Base-by-base conservation (phyloP, 108 stramenopile species). In the Discostella stelligeroides region DNA sequence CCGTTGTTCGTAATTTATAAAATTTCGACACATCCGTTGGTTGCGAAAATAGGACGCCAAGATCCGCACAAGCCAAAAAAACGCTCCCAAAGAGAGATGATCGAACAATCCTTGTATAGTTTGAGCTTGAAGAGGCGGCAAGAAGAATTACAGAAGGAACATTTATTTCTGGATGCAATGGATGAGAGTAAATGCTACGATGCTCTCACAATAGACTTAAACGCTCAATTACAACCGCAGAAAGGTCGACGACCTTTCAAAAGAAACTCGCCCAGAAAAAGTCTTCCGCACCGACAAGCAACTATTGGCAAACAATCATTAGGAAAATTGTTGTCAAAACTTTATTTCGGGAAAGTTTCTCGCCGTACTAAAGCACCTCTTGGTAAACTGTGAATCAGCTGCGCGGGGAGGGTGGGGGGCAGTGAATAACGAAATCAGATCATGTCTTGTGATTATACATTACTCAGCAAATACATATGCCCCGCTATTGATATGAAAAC, bases 21-120 rank as follows among this genome's bases (percentile, higher is more conserved):
- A 49, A 27, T 71, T 48, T 71, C 60, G 0, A 71, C 60, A 7
- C 70, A 71, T 51, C 70, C 70, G 39, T 43, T 62, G 50, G 20
- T 71, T 43, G 70, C 70, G 15, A 43, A 40, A 3, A 37, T 71
- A 20, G 60, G 70, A 2, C 18, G 37, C 53, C 21, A 51, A 14
- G 29, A 71, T 61, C 60, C 59, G 23, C 29, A 61, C 53, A 59
- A n/a, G 12, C 40, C 50, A 1, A 61, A 61, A 59, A 51, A 27
- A 34, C 18, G 42, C 21, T 62, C 49, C 30, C 27, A 46, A 29
- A 4, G 47, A 71, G 70, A 71, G 13, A 34, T 27, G 25, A 25
- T 71, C 12, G 49, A 43, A 29, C 15, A 51, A 11, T 42, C 37
- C 0, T 15, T 71, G 15, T 46, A 38, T 27, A 61, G 43, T 25